Evolutionary conservation across 306 rosid genomes (phyloP).

Genomic region (Pterocarpus macrocarpus): DNA sequence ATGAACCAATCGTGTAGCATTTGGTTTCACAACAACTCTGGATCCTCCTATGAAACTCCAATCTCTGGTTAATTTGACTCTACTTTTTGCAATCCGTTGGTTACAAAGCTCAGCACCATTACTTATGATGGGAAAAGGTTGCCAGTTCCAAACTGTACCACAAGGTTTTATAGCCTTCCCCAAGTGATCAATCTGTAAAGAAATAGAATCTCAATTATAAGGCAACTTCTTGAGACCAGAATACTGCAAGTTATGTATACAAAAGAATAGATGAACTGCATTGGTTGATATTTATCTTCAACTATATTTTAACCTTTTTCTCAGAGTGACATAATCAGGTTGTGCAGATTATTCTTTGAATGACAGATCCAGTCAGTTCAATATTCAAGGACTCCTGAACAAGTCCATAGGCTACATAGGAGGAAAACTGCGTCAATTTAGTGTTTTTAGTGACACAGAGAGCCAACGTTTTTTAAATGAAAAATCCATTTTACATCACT

Average conservation of each 20-base stretch:
- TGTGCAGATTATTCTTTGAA: too few relatives aligned
- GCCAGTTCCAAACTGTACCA: conserved; percentile 51
- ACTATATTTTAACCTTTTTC: too few relatives aligned
- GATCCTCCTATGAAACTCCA: conserved; percentile 93
- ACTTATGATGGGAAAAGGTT: conserved; percentile 52
- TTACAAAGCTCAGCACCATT: conserved; percentile 53
- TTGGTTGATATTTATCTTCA: too few relatives aligned
- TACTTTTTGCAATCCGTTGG: conserved; percentile 36
- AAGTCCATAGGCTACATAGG: too few relatives aligned
- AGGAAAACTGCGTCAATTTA: conserved; percentile 24
- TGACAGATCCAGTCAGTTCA: too few relatives aligned
- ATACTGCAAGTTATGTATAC: too few relatives aligned
- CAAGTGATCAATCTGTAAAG: too few relatives aligned
- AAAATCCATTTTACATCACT: background rate
- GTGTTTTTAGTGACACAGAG: conserved; percentile 11
- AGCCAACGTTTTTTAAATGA: conserved; percentile 10
- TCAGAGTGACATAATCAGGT: too few relatives aligned
- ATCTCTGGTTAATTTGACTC: conserved; percentile 48
- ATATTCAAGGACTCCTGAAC: too few relatives aligned
- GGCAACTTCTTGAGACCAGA: too few relatives aligned
- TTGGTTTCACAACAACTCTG: conserved; percentile 63
- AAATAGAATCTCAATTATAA: too few relatives aligned
- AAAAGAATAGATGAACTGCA: too few relatives aligned
- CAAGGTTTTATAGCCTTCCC: conserved; percentile 46
- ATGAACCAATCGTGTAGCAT: conserved; percentile 52